Conservation (phyloP, 2,329 filamentous ascomycete genomes). For the Alternaria panax region DNA sequence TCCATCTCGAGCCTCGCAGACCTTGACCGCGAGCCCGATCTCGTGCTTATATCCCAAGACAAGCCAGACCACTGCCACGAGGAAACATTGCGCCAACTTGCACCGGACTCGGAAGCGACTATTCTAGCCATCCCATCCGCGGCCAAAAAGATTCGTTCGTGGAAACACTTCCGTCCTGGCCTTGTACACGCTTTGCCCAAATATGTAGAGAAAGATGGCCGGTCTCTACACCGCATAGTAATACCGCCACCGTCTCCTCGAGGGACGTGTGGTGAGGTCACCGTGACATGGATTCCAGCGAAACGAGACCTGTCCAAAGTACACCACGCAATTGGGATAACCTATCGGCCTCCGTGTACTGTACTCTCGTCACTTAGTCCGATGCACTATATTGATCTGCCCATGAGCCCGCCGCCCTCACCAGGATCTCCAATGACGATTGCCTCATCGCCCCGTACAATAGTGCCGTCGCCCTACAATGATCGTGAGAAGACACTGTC, state of each 20-base stretch:
- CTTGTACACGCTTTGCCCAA: constrained; percentile 54
- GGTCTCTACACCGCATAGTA: constrained; percentile 57
- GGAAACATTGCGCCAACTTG: constrained; percentile 70
- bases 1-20: constrained; percentile 66
- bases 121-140: constrained; percentile 72
- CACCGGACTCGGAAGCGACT: constrained; percentile 62
- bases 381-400: constrained; percentile 48
- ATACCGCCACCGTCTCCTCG: constrained; percentile 62
- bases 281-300: constrained; percentile 70
- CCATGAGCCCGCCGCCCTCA: constrained; percentile 47
- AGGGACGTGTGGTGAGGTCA: constrained; percentile 71
- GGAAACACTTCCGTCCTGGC: constrained; percentile 70
- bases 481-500: constrained; percentile 60
- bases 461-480: constrained; percentile 43
- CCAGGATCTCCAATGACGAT: constrained; percentile 44
- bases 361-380: constrained; percentile 43
- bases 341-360: constrained; percentile 67
- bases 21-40: constrained; percentile 60
- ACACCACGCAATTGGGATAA: constrained; percentile 74
- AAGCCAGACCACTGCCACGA: constrained; percentile 76
- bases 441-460: constrained; percentile 43
- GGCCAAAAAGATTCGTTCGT: constrained; percentile 69
- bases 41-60: constrained; percentile 67
- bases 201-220: constrained; percentile 51
- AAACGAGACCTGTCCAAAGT: constrained; percentile 67